Conservation (phyloP, 164 flowering plant genomes). For the Umbellularia californica region DNA sequence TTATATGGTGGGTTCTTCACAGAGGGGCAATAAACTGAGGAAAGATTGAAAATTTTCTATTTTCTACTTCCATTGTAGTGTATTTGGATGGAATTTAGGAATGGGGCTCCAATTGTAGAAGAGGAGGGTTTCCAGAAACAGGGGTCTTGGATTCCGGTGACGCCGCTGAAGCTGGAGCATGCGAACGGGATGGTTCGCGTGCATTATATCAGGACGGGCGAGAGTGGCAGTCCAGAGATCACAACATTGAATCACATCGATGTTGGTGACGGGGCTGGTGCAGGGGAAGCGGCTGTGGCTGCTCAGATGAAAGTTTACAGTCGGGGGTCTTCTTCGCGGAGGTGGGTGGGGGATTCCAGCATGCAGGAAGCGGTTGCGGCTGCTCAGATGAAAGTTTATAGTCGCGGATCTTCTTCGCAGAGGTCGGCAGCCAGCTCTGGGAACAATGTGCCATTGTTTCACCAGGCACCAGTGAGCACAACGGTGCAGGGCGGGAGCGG, state of each 20-base stretch:
- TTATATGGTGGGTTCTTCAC: background rate
- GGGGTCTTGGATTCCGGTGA: constrained; percentile 39
- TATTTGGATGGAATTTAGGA: constrained; percentile 18
- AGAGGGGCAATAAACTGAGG: background rate
- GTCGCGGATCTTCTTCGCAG: background rate
- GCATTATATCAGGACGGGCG: background rate
- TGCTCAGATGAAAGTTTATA: background rate
- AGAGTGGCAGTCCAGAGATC: constrained; percentile 11
- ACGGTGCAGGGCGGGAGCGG: background rate
- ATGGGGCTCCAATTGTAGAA: constrained; percentile 10
- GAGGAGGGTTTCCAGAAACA: constrained; percentile 14
- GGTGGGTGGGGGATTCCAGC: background rate
- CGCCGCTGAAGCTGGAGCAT: constrained; percentile 36
- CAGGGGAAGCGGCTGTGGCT: background rate
- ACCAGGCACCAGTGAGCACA: too few species aligned
- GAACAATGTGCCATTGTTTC: background rate
- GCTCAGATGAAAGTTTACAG: constrained; percentile 6
- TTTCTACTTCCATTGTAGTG: constrained; percentile 1
- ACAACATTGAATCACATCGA: constrained; percentile 9
- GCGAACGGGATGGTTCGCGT: constrained; percentile 4
- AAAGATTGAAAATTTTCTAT: background rate
- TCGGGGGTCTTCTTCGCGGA: background rate
- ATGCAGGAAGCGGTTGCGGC: background rate
- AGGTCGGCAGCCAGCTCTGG: background rate
- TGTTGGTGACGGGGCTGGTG: constrained; percentile 6